Conservation (phyloP, 306 rosid species). For the Bauhinia variegata region DNA sequence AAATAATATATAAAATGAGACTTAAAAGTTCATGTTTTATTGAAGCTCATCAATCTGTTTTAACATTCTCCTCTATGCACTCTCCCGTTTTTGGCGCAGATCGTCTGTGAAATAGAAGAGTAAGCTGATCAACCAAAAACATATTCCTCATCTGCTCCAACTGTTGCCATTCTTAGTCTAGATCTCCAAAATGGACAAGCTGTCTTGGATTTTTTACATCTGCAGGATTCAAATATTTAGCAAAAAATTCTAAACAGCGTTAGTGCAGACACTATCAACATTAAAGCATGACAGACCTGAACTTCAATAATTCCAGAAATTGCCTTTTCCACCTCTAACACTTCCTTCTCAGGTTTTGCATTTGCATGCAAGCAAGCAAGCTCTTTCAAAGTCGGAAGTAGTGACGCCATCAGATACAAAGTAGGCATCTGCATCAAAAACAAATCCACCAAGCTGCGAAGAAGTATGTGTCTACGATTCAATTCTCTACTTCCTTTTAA, state of each 20-base stretch:
- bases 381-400: conserved; percentile 36
- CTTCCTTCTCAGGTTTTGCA: conserved; percentile 65
- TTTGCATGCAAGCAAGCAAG: conserved; percentile 61
- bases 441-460: conserved; percentile 20
- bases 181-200: conserved; percentile 60
- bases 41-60: conserved; percentile 40
- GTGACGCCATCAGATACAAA: conserved; percentile 46
- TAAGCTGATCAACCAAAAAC: conserved; percentile 79
- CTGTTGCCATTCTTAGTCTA: conserved; percentile 70
- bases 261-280: background rate
- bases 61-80: conserved; percentile 41
- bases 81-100: conserved; percentile 45
- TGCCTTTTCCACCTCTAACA: conserved; percentile 65
- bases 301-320: conserved; percentile 61
- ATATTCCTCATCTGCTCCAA: conserved; percentile 70
- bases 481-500: background rate
- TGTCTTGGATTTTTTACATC: conserved; percentile 78
- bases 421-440: conserved; percentile 56
- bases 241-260: background rate
- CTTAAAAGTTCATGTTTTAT: conserved; percentile 27
- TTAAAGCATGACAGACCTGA: conserved; percentile 50
- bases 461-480: conserved; percentile 17
- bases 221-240: conserved; percentile 45
- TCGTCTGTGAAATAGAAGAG: conserved; percentile 51
- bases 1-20: background rate